Base-by-base conservation (phyloP, 2,329 filamentous ascomycete genomes). In the Trichoderma arundinaceum region DNA sequence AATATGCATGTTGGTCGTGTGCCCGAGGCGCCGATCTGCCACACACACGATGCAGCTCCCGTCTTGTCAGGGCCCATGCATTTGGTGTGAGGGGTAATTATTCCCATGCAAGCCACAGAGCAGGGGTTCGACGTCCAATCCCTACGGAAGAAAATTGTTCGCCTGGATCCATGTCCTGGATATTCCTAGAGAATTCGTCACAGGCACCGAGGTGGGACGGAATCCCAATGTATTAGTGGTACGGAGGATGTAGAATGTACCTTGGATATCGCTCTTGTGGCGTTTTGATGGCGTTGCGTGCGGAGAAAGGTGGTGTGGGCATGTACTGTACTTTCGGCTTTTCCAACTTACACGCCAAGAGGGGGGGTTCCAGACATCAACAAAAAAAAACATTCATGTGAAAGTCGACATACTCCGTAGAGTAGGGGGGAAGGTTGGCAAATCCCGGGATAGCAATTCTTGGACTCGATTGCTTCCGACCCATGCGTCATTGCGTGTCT, bases 401-500 rank as follows among this genome's bases (percentile, higher is more conserved):
- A 62, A 44, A 62, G 28, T 43, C 43, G 22, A 22, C 12, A 43
- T 12, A 38, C 19, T n/a, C 10, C 9, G 12, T 19, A n/a, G 15
- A 32, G 48, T 15, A 33, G 28, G 22, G 22, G 22, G 4, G 4
- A 28, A 28, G 22, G 4, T 28, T 28, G 22, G 4, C 22, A 28
- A 28, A 17, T 46, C 49, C 48, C 52, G 33, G 61, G 28, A 61
- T 19, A 56, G 41, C 41, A 41, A 33, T 52, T 13, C 44, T 52
- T 33, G 38, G 17, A 22, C 33, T 49, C 15, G 35, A 49, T 39
- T 66, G 13, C 64, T 15, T 28, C 56, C 41, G 7, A n/a, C 64
- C 57, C 57, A 61, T 66, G 35, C 44, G 64, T 56, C 63, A 65
- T 65, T 38, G 41, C 48, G 19, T 60, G 19, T 28, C 39, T 51